Percentiles rank a stretch among this genome's conserved stretches.
phyloP scores from a whole-genome alignment of 1,284 basidiomycete genomes.

The Trametes polyzona region DNA sequence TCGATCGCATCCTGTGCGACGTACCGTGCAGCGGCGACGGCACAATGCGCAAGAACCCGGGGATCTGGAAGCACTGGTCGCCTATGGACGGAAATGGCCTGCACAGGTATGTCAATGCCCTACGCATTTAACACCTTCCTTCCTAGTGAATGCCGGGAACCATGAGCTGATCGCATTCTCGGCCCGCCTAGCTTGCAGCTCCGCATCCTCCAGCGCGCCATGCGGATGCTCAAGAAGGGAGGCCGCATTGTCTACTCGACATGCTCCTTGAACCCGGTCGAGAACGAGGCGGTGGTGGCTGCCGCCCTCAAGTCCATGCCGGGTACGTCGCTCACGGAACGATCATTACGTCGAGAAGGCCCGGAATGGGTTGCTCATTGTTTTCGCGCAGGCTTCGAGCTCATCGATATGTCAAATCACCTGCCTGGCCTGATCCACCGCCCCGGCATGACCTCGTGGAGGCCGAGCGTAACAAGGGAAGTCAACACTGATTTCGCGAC shows the following conservation, averaged over 20 bases:
- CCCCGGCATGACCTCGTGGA: constrained; percentile 80
- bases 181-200: constrained; percentile 73
- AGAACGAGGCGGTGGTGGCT: constrained; percentile 97
- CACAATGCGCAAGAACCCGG: constrained; percentile 92
- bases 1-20: constrained; percentile 95
- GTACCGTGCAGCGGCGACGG: constrained; percentile 99
- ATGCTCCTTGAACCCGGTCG: constrained; percentile 95
- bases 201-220: constrained; percentile 90
- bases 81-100: constrained; percentile 90
- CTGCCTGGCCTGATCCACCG: constrained; percentile 78
- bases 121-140: constrained; percentile 15
- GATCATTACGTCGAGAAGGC: constrained; percentile 8
- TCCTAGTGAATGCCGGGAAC: background rate
- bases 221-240: constrained; percentile 85
- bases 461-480: constrained; percentile 59
- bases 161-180: constrained; percentile 6
- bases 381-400: constrained; percentile 62
- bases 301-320: constrained; percentile 76
- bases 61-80: constrained; percentile 95
- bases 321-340: constrained; percentile 49
- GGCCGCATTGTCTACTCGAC: constrained; percentile 98
- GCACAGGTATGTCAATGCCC: constrained; percentile 84
- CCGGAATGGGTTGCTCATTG: constrained; percentile 8
- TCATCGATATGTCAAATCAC: constrained; percentile 79
- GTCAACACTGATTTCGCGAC: constrained; percentile 51